Evolutionary conservation across 179 eudicot genomes (phyloP).

Genomic region (Beta corolliflora): DNA sequence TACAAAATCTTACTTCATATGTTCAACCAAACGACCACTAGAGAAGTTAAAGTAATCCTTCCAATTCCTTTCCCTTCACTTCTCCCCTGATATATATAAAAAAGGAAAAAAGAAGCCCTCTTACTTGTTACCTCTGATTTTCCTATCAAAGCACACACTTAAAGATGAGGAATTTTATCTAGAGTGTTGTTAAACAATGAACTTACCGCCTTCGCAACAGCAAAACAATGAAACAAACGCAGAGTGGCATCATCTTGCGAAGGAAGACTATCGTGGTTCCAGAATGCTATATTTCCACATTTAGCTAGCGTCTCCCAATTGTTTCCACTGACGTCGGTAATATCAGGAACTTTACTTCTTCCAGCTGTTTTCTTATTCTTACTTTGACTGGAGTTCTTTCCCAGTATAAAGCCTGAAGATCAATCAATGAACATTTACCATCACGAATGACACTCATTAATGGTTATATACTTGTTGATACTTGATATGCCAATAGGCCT

Average conservation of each 20-base stretch:
- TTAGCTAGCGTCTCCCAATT: conserved; percentile 75
- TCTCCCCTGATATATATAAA: too few relatives aligned
- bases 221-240: conserved; percentile 83
- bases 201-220: conserved; percentile 88
- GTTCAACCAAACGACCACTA: too few relatives aligned
- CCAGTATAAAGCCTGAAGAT: conserved; percentile 69
- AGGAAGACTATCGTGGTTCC: conserved; percentile 93
- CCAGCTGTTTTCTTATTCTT: conserved; percentile 38
- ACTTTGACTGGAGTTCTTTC: conserved; percentile 41
- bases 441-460: background rate
- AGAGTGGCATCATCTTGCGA: conserved; percentile 78
- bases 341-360: conserved; percentile 35
- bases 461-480: too few relatives aligned
- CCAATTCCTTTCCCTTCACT: too few relatives aligned
- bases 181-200: conserved; percentile 3
- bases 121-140: too few relatives aligned
- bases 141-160: too few relatives aligned
- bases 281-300: conserved; percentile 57
- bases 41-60: too few relatives aligned
- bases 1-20: too few relatives aligned
- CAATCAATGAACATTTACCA: background rate
- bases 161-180: background rate
- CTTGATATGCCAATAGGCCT: too few relatives aligned
- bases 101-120: too few relatives aligned
- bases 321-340: conserved; percentile 36